Percentiles rank a stretch among this genome's conserved stretches.
phyloP scores from a whole-genome alignment of 306 rosid genomes.

The Lathyrus oleraceus region DNA sequence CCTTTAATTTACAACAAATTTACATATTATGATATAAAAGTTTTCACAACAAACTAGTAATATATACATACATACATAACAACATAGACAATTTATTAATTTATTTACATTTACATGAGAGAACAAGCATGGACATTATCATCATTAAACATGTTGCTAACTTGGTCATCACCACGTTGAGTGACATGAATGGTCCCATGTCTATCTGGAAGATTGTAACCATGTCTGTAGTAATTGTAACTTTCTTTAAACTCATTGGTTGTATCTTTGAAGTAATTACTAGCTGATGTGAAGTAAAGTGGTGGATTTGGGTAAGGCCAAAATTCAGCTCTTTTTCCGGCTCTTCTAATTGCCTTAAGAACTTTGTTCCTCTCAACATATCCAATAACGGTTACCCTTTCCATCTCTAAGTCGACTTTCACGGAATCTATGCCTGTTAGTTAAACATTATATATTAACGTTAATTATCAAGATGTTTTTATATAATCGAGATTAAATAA shows the following conservation, averaged over 20 bases:
- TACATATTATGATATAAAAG: conserved; percentile 6
- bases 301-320: conserved; percentile 90
- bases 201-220: conserved; percentile 74
- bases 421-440: conserved; percentile 77
- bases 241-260: conserved; percentile 73
- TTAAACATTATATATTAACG: background rate
- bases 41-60: background rate
- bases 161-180: conserved; percentile 84
- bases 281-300: conserved; percentile 70
- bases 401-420: conserved; percentile 66
- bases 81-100: background rate
- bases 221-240: conserved; percentile 86
- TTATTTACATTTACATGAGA: conserved; percentile 55
- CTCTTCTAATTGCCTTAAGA: conserved; percentile 79
- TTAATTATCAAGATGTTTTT: no score
- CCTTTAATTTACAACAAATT: background rate
- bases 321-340: conserved; percentile 86
- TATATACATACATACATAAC: background rate
- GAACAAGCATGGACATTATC: conserved; percentile 88
- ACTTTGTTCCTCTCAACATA: conserved; percentile 86
- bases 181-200: conserved; percentile 71
- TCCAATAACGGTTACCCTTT: conserved; percentile 70
- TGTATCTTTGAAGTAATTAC: conserved; percentile 70
- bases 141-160: conserved; percentile 94
- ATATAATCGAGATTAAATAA: no score